Base-by-base conservation (phyloP, 2,329 filamentous ascomycete genomes). In the Microdochium bolleyi region DNA sequence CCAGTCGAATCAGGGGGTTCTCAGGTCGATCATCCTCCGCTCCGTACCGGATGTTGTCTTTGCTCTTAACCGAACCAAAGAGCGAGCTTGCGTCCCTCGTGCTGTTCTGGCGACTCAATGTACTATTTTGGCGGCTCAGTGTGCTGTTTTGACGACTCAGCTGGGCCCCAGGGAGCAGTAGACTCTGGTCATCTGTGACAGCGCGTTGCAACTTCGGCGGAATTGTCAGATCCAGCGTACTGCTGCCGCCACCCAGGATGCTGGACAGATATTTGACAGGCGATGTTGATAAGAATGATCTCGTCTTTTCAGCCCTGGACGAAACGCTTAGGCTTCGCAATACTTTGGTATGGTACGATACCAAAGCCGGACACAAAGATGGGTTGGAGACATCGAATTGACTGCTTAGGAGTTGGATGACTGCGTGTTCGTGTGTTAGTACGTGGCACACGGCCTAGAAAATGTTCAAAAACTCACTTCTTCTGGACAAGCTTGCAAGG, bases 231-330 rank as follows among this genome's bases (percentile, higher is more conserved):
- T 72, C 67, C 34, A 68, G 71, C 56, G 73, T 76, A 32, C 68
- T 46, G 41, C 19, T 46, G 19, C 70, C 77, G 53, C 77, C 80
- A 24, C 83, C 81, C 61, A 95, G 83, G 52, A 96, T 82, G 62
- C 80, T 95, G 0, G 92, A 95, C 16, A 97, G 75, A 62, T 96
- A 78, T 67, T 96, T 97, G 49, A 95, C 89, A 0, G 92, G 92
- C 1, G 92, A 96, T n/a, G 86, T 82, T 3, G 84, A 84, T 10
- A 92, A 78, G 63, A 89, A 88, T 1, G 83, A 84, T 52, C 79
- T 79, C 11, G 82, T 79, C 65, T 82, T 87, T 62, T 85, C 82
- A 0, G 79, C 76, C 41, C 85, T 79, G 30, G 82, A 74, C 21
- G 81, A 74, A 41, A 88, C 74, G 49, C 79, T 80, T 24, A 96